Base-by-base conservation (phyloP, 768 basidiomycete genomes). In the Ramaria sp. region DNA sequence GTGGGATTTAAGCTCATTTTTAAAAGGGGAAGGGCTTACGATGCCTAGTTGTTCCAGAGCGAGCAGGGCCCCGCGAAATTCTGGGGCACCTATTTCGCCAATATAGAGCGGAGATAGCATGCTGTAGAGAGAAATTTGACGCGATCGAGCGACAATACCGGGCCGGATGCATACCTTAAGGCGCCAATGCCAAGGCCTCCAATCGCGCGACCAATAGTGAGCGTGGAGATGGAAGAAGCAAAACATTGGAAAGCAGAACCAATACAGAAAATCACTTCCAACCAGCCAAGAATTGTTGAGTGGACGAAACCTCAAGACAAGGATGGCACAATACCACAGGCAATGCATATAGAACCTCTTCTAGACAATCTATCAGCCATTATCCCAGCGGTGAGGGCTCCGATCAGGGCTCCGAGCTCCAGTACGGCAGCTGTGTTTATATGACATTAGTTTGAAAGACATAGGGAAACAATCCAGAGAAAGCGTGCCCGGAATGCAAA, bases 141-240 rank as follows among this genome's bases (percentile, higher is more conserved):
- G 45, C 27, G 41, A 19, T 31, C 34, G n/a, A n/a, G n/a, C 63
- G 45, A 63, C 34, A 13, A 37, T 63, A 34, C 64, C 63, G 9
- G 34, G 3, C 27, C 27, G 57, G 54, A 59, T 37, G 51, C 66
- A 38, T 58, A 84, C 85, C 82, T 83, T 49, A 86, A 66, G 5
- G 82, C 81, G 12, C 89, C 89, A n/a, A 91, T 85, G 4, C 88
- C 88, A 20, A 91, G 60, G 13, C 89, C 89, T 10, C 88, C 89
- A 3, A 91, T 70, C 0, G 83, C 83, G 39, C 89, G 78, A 42
- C 89, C 88, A 10, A 84, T 66, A 57, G 83, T 79, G 24, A 91
- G 68, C 56, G 84, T 76, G 22, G 64, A 61, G 10, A 89, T 67
- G 1, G 73, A 75, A 47, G 72, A 74, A 0, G 89, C 84, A 19